Evolutionary conservation across 1,139 yeast species (phyloP), one percentile per base, ranked within the genome.

Genomic region (Chernovozyma aurita): DNA sequence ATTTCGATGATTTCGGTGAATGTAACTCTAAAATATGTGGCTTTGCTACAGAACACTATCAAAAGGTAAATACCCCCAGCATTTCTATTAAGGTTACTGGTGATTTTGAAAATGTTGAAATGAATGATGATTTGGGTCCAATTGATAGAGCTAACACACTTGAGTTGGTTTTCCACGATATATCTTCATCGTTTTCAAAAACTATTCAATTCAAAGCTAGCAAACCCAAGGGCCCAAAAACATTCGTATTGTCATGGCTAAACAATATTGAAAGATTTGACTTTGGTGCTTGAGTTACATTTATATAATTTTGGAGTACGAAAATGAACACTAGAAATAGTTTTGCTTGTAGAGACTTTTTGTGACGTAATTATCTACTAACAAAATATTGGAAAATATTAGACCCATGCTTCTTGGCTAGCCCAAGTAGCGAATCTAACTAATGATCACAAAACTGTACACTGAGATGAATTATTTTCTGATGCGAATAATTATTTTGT

Each of bases 101-200:
- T 13, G 8, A 24, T 14, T 15, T 14, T 4, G 16, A 31, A 15
- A 7, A 14, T 18, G 18, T 26, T 4, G 21, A 16, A 17, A 18
- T 24, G n/a, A n/a, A n/a, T 17, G 28, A 31, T 21, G 18, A 32
- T 20, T 14, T 28, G 28, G 17, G 12, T 3, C 18, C 18, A 21
- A 18, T 16, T 6, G n/a, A 13, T 24, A 28, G 17, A 6, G 31
- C 21, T 20, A n/a, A 17, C 12, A 18, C 21, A 18, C 11, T 7
- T 16, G 20, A 15, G 18, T 26, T 32, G 30, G 21, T 28, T 11
- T 12, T 22, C 6, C 14, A 32, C 27, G 35, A 24, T 30, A 11
- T 30, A 18, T 11, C 18, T n/a, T 25, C 35, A 27, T 27, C 33
- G 13, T 31, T 18, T 13, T 35, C 20, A 34, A 22, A 22, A 22